Evolutionary conservation across 2,329 filamentous ascomycete species (phyloP), one percentile per base, ranked within the genome.

Genomic region (Pseudonectria foliicola): DNA sequence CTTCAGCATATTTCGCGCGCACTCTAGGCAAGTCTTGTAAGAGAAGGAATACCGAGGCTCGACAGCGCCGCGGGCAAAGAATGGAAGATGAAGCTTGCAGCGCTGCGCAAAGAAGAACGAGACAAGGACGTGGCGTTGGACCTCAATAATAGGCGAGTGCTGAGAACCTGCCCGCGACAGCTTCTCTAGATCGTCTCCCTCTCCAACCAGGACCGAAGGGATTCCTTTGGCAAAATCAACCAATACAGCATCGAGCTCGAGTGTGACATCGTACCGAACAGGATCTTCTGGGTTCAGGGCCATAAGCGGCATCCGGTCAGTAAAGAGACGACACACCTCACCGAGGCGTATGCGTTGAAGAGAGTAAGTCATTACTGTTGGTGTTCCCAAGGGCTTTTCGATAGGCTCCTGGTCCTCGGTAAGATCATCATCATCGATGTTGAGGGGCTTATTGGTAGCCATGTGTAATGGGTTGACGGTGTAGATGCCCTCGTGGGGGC

Each of bases 391-490:
- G 0, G 62, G 57, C 12, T 53, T 51, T 2, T 50, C 52, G 6
- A 61, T 21, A 3, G 50, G 39, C 7, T 58, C 51, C 11, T 48
- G 37, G 2, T 48, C 49, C 4, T 56, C 49, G 7, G 54, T 40
- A 10, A 64, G 48, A 23, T 64, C 62, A 27, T 54, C 51, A 25
- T 66, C 61, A 25, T 65, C 53, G 7, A 60, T 50, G 33, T 67
- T 63, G 2, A 57, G 52, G 4, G 64, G 63, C 28, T 56, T 57
- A 4, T 52, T 55, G 4, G 67, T 56, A 10, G 49, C 49, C 54
- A 66, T 65, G 13, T 67, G 61, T 6, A 43, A 50, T 8, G 59
- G 56, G n/a, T 64, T 54, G 6, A 66, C 46, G 1, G 49, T 48
- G 18, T 62, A 64, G 6, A 57, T 58, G 2, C 56, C 49, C 30